phyloP scores from a whole-genome alignment of 2,329 filamentous ascomycete genomes.

The Xylaria polymorpha region DNA sequence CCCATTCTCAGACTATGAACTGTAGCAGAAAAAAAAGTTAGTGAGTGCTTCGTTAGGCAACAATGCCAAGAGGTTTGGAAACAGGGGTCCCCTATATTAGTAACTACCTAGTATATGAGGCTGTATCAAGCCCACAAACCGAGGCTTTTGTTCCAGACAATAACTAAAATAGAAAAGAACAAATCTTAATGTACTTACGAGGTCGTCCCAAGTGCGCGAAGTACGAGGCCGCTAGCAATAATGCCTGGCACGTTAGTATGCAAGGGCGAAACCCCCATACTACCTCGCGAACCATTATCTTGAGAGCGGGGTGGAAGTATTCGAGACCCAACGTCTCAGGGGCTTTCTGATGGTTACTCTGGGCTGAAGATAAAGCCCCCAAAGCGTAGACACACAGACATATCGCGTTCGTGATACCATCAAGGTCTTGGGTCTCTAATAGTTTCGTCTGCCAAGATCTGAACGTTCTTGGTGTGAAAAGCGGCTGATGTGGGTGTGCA shows the following conservation, averaged over 20 bases:
- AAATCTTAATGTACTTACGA: conserved; percentile 24
- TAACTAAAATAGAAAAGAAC: not conserved
- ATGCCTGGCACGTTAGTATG: conserved; percentile 50
- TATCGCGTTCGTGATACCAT: conserved; percentile 50
- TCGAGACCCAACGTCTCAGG: conserved; percentile 48
- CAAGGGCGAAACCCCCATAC: conserved; percentile 51
- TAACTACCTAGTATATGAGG: not conserved
- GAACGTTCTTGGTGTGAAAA: conserved; percentile 50
- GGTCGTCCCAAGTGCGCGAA: conserved; percentile 53
- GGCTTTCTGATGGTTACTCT: conserved; percentile 38
- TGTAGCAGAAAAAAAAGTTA: conserved; percentile 12
- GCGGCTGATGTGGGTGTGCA: conserved; percentile 53
- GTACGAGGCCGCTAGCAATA: conserved; percentile 54
- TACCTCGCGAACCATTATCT: conserved; percentile 50
- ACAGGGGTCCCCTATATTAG: not conserved
- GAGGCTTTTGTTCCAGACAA: not conserved
- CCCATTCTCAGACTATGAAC: conserved; percentile 52
- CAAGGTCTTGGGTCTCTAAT: conserved; percentile 43
- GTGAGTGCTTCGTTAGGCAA: not conserved
- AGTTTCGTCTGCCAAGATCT: conserved; percentile 47
- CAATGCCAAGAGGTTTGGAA: not conserved
- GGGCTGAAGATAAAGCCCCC: conserved; percentile 46
- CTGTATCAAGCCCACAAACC: not conserved
- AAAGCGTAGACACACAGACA: conserved; percentile 54
- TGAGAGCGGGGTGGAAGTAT: conserved; percentile 52